phyloP scores from a whole-genome alignment of 352 stramenopile species.

The Phytopythium boreale region DNA sequence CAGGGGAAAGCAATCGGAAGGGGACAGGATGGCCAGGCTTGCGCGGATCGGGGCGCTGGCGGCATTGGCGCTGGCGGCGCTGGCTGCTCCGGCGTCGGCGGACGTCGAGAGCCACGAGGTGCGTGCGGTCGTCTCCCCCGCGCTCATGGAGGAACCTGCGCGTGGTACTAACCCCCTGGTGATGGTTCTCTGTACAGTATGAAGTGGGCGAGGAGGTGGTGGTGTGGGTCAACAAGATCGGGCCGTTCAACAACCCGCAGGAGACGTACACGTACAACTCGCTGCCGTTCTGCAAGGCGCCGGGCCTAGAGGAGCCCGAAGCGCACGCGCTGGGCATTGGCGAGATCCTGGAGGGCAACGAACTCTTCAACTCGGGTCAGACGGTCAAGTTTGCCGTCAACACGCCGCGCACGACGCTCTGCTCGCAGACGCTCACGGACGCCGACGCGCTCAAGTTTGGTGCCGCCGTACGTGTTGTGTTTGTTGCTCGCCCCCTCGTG shows the following conservation, averaged over 20 bases:
- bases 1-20: background rate
- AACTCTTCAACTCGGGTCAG: conserved; percentile 93
- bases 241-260: conserved; percentile 96
- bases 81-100: conserved; percentile 13
- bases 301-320: conserved; percentile 84
- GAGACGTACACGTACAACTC: conserved; percentile 99
- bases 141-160: background rate
- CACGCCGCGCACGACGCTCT: conserved; percentile 63
- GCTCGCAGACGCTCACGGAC: conserved; percentile 67
- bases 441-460: conserved; percentile 77
- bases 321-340: conserved; percentile 89
- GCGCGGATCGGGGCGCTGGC: conserved; percentile 9
- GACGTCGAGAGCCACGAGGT: conserved; percentile 69
- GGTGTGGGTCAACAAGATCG: conserved; percentile 98
- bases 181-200: conserved; percentile 40
- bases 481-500: background rate
- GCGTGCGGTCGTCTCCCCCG: background rate
- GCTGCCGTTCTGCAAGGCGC: conserved; percentile 95
- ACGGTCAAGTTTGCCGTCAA: conserved; percentile 73
- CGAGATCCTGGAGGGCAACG: conserved; percentile 95
- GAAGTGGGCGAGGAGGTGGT: conserved; percentile 71
- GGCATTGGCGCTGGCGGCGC: conserved; percentile 17
- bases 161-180: background rate
- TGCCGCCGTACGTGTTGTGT: conserved; percentile 38
- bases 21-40: conserved; percentile 1